A percentile compares a stretch with the other conserved stretches of the same genome.
Evolutionary conservation across 169 alveolate genomes (phyloP).

Genomic region (Condylostoma magnum): DNA sequence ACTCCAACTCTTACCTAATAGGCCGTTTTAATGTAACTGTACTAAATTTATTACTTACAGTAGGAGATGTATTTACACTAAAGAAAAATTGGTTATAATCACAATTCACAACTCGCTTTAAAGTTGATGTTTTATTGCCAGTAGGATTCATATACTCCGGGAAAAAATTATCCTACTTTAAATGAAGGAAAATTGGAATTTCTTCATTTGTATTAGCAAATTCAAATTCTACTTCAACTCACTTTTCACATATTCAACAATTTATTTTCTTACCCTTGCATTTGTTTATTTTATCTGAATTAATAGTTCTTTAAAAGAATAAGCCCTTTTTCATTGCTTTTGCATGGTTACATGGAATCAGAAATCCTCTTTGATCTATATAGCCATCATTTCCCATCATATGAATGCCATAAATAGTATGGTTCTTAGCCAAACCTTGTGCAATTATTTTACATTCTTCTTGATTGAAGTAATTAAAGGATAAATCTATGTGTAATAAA

Average conservation of each 20-base stretch:
- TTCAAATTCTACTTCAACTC: conserved; percentile 51
- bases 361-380: conserved; percentile 65
- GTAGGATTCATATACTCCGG: neutral
- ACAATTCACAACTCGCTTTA: conserved; percentile 74
- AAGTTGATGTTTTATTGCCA: conserved; percentile 28
- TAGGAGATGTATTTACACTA: neutral
- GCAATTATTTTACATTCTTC: conserved; percentile 51
- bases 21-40: too few relatives aligned
- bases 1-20: too few relatives aligned
- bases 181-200: conserved; percentile 56
- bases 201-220: too few relatives aligned
- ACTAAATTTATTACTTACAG: neutral
- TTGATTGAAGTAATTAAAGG: conserved; percentile 54
- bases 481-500: conserved; percentile 61
- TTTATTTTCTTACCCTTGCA: neutral
- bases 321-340: conserved; percentile 32
- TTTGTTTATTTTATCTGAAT: conserved; percentile 5
- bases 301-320: conserved; percentile 35
- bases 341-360: conserved; percentile 26
- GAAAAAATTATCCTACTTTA: conserved; percentile 33
- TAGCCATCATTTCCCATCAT: conserved; percentile 70
- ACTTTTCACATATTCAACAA: conserved; percentile 77
- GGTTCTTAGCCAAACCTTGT: conserved; percentile 57
- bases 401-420: conserved; percentile 67
- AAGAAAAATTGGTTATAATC: conserved; percentile 52